These are phyloP conservation scores for Mycoemilia scoparia DNA, from an alignment of 192 early-diverging fungal genomes.

Conservation along the genomic window DNA sequence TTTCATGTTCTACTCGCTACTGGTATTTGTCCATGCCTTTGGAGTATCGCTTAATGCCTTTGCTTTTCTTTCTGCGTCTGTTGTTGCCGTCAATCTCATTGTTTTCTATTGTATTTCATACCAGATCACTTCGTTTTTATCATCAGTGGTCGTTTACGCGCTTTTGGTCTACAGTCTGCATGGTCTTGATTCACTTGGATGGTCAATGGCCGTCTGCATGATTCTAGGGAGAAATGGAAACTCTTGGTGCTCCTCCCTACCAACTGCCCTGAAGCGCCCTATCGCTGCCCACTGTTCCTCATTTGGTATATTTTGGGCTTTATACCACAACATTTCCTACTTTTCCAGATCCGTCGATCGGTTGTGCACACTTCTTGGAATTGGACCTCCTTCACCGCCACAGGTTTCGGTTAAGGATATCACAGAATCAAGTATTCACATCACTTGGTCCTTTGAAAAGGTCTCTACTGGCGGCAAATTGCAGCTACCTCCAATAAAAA, in stretches of 20 bases:
- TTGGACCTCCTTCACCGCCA: constrained; percentile 16
- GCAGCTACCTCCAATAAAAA: constrained; percentile 4
- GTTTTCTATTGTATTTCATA: constrained; percentile 15
- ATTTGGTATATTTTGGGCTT: constrained; percentile 21
- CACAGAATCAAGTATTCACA: constrained; percentile 6
- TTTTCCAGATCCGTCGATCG: constrained; percentile 15
- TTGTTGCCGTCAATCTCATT: constrained; percentile 16
- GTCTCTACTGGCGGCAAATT: not conserved
- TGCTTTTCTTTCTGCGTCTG: constrained; percentile 13
- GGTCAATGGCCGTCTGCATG: constrained; percentile 19
- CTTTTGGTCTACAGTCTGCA: constrained; percentile 22
- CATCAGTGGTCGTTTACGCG: constrained; percentile 26
- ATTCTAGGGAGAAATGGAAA: constrained; percentile 11
- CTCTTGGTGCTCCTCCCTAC: constrained; percentile 24
- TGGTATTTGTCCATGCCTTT: constrained; percentile 28
- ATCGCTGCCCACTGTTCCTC: constrained; percentile 27
- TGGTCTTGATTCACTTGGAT: constrained; percentile 21
- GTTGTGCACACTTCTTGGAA: constrained; percentile 14
- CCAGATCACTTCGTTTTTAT: constrained; percentile 11
- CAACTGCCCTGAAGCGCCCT: constrained; percentile 18
- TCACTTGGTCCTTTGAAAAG: constrained; percentile 5
- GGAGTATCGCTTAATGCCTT: constrained; percentile 24
- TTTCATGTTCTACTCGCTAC: constrained; percentile 26
- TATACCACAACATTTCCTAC: constrained; percentile 22
- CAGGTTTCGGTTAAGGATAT: constrained; percentile 14